Conservation (phyloP, 768 basidiomycete species). For the Leccinum truebloodii region DNA sequence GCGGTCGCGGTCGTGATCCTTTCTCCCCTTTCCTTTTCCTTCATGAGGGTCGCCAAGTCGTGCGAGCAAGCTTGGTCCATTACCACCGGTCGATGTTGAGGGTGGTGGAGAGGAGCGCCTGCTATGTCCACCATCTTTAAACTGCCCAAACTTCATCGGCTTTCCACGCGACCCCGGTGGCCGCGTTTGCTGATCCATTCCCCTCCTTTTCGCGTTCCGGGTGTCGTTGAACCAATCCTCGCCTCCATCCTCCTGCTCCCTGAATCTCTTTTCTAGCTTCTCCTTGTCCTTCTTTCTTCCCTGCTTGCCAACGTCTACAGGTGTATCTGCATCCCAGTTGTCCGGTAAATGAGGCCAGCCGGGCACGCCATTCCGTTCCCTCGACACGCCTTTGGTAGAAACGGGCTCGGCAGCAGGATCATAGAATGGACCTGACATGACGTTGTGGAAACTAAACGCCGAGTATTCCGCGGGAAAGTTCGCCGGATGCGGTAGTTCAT, state of each 20-base stretch:
- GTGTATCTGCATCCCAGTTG: slow-evolving; percentile 47
- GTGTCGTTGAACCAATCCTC: slow-evolving; percentile 64
- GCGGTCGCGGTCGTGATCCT: slow-evolving; percentile 9
- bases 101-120: slow-evolving; percentile 21
- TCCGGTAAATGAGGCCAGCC: slow-evolving; percentile 38
- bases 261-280: slow-evolving; percentile 52
- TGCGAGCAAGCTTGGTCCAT: slow-evolving; percentile 36
- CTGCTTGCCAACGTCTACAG: slow-evolving; percentile 64
- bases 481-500: slow-evolving; percentile 40
- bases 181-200: slow-evolving; percentile 17
- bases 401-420: slow-evolving; percentile 40
- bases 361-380: slow-evolving; percentile 35
- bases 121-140: slow-evolving; percentile 32
- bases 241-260: slow-evolving; percentile 57
- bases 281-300: slow-evolving; percentile 61
- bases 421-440: slow-evolving; percentile 66
- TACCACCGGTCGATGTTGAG: slow-evolving; percentile 22
- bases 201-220: slow-evolving; percentile 33
- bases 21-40: slow-evolving; percentile 7
- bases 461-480: slow-evolving; percentile 55
- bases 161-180: slow-evolving; percentile 25
- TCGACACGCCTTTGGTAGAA: slow-evolving; percentile 36
- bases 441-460: slow-evolving; percentile 67
- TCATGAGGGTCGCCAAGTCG: slow-evolving; percentile 26
- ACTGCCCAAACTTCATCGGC: slow-evolving; percentile 38